Percentiles rank a stretch among this genome's conserved stretches.
phyloP scores from a whole-genome alignment of 2,329 filamentous ascomycete species.

The Phyllosticta paracitricarpa region DNA sequence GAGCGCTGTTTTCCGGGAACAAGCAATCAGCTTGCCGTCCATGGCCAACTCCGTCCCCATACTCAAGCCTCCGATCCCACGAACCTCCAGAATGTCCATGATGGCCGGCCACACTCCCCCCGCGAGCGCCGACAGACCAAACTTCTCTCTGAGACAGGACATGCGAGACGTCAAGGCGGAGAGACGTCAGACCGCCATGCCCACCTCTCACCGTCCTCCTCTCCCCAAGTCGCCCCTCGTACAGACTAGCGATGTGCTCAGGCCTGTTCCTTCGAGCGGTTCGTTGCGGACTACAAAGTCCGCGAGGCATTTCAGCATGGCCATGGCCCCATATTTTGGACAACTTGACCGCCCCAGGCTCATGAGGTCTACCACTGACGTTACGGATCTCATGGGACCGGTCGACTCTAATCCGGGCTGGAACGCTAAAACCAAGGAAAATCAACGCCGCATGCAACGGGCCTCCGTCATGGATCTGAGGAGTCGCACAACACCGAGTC shows the following conservation, averaged over 20 bases:
- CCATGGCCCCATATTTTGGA: background rate
- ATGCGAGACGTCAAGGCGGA: background rate
- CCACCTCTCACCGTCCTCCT: background rate
- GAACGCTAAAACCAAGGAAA: background rate
- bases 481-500: background rate
- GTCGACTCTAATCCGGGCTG: background rate
- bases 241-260: background rate
- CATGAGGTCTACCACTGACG: background rate
- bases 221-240: constrained; percentile 4
- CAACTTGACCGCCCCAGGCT: constrained; percentile 4
- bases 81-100: constrained; percentile 19
- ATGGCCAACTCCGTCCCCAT: constrained; percentile 18
- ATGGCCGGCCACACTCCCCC: constrained; percentile 14
- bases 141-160: background rate
- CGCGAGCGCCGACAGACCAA: background rate
- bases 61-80: constrained; percentile 20
- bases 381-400: background rate
- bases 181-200: constrained; percentile 6
- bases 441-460: background rate
- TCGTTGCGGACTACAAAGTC: constrained; percentile 5
- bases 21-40: constrained; percentile 22
- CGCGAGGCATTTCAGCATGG: constrained; percentile 9
- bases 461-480: constrained; percentile 5
- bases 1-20: background rate
- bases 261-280: background rate